Evolutionary conservation across 225 moss, liverwort and hornwort species (phyloP), one percentile per base, ranked within the genome.

Genomic region (Bryoerythrophyllum caledonicum): DNA sequence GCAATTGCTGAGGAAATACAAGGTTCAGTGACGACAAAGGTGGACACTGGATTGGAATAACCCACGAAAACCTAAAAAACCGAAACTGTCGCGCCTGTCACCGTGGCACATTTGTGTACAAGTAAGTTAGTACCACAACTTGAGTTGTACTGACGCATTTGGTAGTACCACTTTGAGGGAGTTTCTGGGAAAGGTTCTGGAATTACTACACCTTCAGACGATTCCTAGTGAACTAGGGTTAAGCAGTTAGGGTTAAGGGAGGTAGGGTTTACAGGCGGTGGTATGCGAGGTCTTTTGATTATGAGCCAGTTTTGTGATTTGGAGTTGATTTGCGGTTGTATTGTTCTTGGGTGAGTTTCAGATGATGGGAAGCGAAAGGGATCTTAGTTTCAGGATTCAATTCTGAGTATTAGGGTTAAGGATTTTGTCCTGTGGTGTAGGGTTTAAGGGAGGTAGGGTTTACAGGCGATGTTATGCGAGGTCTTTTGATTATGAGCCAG

Each of bases 331-430:
- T 48, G 25, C 28, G 34, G 21, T 30, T 34, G 34, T 10, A 8
- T 67, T 16, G 38, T 15, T 40, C 41, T 23, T 60, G 30, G 21
- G 46, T 32, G 38, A 67, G 38, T 43, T 67, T 7, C 20, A 70
- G 69, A 32, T 77, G 65, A 70, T 37, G 54, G 60, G 70, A 68
- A 58, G 60, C 60, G 66, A 44, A 52, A 49, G 6, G 48, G 19
- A 4, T 49, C 19, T 6, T 17, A 6, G 38, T 38, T 38, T 38
- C 8, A 38, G 10, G 10, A 8, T 38, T 37, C n/a, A n/a, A n/a
- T n/a, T n/a, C n/a, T n/a, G n/a, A n/a, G n/a, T 37, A 6, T 37
- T 37, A 37, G n/a, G n/a, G n/a, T n/a, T n/a, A n/a, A n/a, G n/a
- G n/a, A n/a, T n/a, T n/a, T n/a, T n/a, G n/a, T n/a, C n/a, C n/a